Conservation (phyloP, 1,284 basidiomycete species). For the Grifola frondosa region DNA sequence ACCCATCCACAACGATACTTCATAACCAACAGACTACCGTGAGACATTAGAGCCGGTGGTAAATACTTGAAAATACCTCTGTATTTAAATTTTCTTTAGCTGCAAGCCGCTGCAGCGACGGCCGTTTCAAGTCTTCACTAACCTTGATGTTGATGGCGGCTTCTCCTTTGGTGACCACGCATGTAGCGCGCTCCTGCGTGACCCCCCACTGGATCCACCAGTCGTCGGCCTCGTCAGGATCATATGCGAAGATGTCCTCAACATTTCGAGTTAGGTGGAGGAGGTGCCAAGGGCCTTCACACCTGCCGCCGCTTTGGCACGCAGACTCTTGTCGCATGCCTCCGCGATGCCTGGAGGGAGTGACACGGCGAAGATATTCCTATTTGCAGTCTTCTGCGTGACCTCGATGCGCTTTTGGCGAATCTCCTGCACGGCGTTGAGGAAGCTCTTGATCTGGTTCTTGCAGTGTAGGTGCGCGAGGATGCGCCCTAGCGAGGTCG, state of each 20-base stretch:
- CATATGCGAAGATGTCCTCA: slow-evolving; percentile 32
- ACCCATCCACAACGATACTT: no score
- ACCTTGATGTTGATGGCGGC: slow-evolving; percentile 4
- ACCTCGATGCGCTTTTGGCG: slow-evolving; percentile 23
- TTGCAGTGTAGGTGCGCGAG: slow-evolving; percentile 50
- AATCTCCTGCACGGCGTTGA: slow-evolving; percentile 53
- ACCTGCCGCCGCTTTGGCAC: slow-evolving; percentile 12
- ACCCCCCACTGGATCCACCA: slow-evolving; percentile 40
- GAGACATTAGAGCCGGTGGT: no score
- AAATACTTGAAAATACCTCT: no score
- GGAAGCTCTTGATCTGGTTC: slow-evolving; percentile 52
- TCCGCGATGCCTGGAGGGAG: slow-evolving; percentile 21
- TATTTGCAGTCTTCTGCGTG: slow-evolving; percentile 16
- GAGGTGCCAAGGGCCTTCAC: slow-evolving; percentile 7
- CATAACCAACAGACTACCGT: no score
- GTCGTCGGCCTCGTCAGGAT: slow-evolving; percentile 36
- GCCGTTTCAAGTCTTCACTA: slow-evolving; percentile 5
- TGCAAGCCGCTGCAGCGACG: no score
- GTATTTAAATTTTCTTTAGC: no score
- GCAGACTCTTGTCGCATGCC: slow-evolving; percentile 7
- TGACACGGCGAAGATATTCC: slow-evolving; percentile 22
- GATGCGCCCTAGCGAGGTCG: slow-evolving; percentile 53
- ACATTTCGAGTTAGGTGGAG: no score
- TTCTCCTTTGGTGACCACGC: slow-evolving; percentile 9
- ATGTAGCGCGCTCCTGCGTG: slow-evolving; percentile 29